Conservation (phyloP, 2,329 filamentous ascomycete genomes). For the Talaromyces albobiverticillius region DNA sequence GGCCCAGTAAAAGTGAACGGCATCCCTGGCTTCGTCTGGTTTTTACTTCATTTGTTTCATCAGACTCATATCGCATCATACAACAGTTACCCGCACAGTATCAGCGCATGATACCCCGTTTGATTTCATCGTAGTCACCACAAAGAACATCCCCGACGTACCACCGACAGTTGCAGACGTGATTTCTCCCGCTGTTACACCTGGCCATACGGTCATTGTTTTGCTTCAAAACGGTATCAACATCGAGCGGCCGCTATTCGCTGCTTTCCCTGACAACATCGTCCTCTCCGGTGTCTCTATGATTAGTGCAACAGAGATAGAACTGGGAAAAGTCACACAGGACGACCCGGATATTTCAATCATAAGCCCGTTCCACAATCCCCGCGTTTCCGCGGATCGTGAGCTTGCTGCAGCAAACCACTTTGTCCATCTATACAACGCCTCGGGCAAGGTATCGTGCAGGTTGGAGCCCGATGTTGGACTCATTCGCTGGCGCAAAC, state of each 20-base stretch:
- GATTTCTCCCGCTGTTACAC: conserved; percentile 50
- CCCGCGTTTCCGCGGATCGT: conserved; percentile 7
- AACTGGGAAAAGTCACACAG: conserved; percentile 50
- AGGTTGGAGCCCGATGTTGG: conserved; percentile 33
- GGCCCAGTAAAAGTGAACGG: conserved; percentile 37
- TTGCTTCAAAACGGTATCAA: conserved; percentile 60
- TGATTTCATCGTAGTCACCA: conserved; percentile 57
- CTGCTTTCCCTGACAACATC: conserved; percentile 50
- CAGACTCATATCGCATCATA: conserved; percentile 5
- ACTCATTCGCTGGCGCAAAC: conserved; percentile 29
- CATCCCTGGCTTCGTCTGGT: background rate
- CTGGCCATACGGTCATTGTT: conserved; percentile 50
- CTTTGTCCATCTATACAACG: conserved; percentile 50
- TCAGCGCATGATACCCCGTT: conserved; percentile 28
- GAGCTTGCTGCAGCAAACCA: conserved; percentile 33
- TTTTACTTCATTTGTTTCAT: background rate
- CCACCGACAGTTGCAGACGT: conserved; percentile 48
- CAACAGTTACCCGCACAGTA: conserved; percentile 47
- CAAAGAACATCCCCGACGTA: conserved; percentile 59
- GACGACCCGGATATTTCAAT: conserved; percentile 50
- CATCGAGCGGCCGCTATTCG: conserved; percentile 54
- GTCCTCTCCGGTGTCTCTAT: conserved; percentile 53
- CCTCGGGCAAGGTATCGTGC: conserved; percentile 44
- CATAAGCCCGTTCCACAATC: conserved; percentile 49
- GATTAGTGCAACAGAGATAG: conserved; percentile 50